These are phyloP conservation scores for Ustilago loliicola DNA, from an alignment of 1,284 basidiomycete species.

Conservation along the genomic window DNA sequence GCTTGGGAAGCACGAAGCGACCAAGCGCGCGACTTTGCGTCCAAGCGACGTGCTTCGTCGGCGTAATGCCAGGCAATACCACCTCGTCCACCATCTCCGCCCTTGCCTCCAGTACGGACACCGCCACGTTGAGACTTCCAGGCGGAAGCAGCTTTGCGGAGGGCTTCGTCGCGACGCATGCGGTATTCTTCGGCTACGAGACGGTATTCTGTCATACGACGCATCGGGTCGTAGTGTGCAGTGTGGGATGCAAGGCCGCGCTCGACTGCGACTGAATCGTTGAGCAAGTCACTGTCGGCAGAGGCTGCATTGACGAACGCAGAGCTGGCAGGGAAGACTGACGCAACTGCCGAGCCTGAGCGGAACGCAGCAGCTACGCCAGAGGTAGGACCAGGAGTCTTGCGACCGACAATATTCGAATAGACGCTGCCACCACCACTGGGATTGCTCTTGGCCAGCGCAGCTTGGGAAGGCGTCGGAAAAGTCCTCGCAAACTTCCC, in stretches of 20 bases:
- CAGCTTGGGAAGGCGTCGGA: slow-evolving; percentile 46
- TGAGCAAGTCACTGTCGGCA: slow-evolving; percentile 10
- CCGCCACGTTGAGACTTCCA: slow-evolving; percentile 49
- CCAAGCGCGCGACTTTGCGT: slow-evolving; percentile 68
- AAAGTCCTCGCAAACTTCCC: slow-evolving; percentile 33
- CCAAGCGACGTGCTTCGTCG: slow-evolving; percentile 68
- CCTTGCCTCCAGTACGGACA: slow-evolving; percentile 36
- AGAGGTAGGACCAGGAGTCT: slow-evolving; percentile 18
- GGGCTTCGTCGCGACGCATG: slow-evolving; percentile 64
- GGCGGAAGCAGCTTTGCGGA: slow-evolving; percentile 62
- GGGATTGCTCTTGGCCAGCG: slow-evolving; percentile 1
- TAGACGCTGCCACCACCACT: slow-evolving; percentile 18
- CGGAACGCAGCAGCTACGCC: slow-evolving; percentile 44
- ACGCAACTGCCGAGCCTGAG: slow-evolving; percentile 38
- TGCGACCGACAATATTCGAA: slow-evolving; percentile 39
- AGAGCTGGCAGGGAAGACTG: slow-evolving; percentile 57
- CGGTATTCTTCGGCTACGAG: slow-evolving; percentile 62
- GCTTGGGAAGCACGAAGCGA: slow-evolving; percentile 66
- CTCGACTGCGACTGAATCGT: slow-evolving; percentile 35
- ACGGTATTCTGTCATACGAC: slow-evolving; percentile 52
- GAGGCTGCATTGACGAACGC: slow-evolving; percentile 21
- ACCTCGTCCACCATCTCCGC: slow-evolving; percentile 36
- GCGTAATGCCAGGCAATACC: slow-evolving; percentile 66
- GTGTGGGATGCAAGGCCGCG: slow-evolving; percentile 32
- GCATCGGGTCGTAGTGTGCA: slow-evolving; percentile 37